These are phyloP conservation scores for Saksenaea oblongispora DNA, from an alignment of 371 early-diverging fungal species.

Conservation along the genomic window DNA sequence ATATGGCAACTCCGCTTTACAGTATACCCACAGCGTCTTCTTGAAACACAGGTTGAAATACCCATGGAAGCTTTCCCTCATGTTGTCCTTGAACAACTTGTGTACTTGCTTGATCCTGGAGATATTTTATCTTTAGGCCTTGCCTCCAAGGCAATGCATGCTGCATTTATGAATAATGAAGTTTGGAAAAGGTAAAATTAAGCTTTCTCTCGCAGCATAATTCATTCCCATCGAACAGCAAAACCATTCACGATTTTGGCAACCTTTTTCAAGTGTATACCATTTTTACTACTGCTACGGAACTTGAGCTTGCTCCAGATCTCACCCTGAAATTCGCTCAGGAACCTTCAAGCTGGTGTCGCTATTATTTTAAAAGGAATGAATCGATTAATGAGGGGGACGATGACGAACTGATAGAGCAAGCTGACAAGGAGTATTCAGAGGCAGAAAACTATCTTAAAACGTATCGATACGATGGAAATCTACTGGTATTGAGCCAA, in stretches of 20 bases:
- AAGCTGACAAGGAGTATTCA: slow-evolving; percentile 47
- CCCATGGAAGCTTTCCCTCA: slow-evolving; percentile 40
- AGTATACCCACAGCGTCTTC: too few species aligned
- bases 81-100: slow-evolving; percentile 22
- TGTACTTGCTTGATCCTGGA: slow-evolving; percentile 27
- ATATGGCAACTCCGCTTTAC: too few species aligned
- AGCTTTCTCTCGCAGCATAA: not conserved
- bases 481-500: slow-evolving; percentile 37
- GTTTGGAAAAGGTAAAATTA: slow-evolving; percentile 25
- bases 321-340: slow-evolving; percentile 30
- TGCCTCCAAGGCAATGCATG: slow-evolving; percentile 24
- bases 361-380: slow-evolving; percentile 40
- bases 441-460: slow-evolving; percentile 39
- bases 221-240: slow-evolving; percentile 23
- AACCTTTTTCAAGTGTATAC: slow-evolving; percentile 50
- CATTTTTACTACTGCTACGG: slow-evolving; percentile 44
- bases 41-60: too few species aligned
- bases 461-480: slow-evolving; percentile 42
- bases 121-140: slow-evolving; percentile 24
- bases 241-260: slow-evolving; percentile 52
- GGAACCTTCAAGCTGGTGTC: slow-evolving; percentile 46
- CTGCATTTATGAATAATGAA: slow-evolving; percentile 17
- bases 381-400: slow-evolving; percentile 28
- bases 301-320: slow-evolving; percentile 34
- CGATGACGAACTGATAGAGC: slow-evolving; percentile 33